Percentiles rank a stretch among this genome's conserved stretches.
These are phyloP conservation scores for Polyporus arcularius DNA, from an alignment of 768 basidiomycete species.

Conservation along the genomic window DNA sequence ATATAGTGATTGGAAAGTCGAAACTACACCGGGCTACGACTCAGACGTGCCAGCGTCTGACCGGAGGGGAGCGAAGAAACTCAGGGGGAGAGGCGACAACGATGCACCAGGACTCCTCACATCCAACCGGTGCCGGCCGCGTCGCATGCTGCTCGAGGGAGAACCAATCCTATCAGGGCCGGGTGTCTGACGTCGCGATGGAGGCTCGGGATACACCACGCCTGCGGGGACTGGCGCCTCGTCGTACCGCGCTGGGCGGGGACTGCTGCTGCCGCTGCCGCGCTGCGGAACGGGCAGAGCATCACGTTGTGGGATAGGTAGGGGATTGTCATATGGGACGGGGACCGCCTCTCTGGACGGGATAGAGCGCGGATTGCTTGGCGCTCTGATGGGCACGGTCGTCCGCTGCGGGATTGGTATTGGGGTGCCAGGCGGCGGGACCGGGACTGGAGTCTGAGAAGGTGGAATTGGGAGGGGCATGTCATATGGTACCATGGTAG, in stretches of 20 bases:
- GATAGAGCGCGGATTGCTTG: constrained; percentile 1
- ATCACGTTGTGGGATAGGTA: constrained; percentile 6
- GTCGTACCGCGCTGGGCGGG: constrained; percentile 8
- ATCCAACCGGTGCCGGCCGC: not conserved
- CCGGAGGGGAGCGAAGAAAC: constrained; percentile 15
- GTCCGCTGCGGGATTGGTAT: constrained; percentile 1
- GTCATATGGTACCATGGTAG: constrained; percentile 8
- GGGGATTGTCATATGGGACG: not conserved
- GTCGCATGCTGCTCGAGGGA: constrained; percentile 1
- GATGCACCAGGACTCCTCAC: constrained; percentile 14
- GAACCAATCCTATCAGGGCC: not conserved
- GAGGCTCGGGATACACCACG: constrained; percentile 20
- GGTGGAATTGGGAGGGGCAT: constrained; percentile 8
- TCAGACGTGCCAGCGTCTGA: constrained; percentile 13
- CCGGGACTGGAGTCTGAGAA: constrained; percentile 2
- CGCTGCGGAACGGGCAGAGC: constrained; percentile 16
- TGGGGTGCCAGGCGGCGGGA: constrained; percentile 4
- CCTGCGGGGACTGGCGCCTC: constrained; percentile 19
- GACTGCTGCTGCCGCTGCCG: constrained; percentile 1
- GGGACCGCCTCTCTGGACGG: not conserved
- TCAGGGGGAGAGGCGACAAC: constrained; percentile 15
- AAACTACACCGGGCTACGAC: constrained; percentile 1
- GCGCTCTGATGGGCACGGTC: not conserved
- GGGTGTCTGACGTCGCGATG: constrained; percentile 8
- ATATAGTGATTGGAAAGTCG: not conserved